Evolutionary conservation across 164 flowering plant species (phyloP).

Genomic region (Nymphaea thermarum): DNA sequence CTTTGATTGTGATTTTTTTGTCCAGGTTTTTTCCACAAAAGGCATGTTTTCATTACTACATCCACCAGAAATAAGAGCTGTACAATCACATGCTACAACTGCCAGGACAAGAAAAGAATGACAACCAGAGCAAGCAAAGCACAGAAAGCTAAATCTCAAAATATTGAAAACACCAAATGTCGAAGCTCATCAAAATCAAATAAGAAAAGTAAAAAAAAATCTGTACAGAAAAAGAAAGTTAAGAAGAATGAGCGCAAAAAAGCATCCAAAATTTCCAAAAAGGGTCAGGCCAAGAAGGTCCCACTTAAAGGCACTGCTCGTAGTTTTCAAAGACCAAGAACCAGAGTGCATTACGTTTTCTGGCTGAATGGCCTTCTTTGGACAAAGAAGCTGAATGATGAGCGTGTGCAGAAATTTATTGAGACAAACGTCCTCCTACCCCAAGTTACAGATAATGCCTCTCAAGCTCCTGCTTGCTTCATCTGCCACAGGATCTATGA

Average conservation of each 20-base stretch:
- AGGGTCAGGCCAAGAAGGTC: constrained; percentile 19
- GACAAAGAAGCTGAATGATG: constrained; percentile 58
- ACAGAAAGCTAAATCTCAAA: background rate
- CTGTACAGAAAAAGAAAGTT: constrained; percentile 4
- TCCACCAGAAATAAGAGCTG: constrained; percentile 23
- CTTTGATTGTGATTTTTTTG: background rate
- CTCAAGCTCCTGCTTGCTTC: constrained; percentile 40
- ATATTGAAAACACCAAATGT: constrained; percentile 2
- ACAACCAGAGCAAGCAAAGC: constrained; percentile 13
- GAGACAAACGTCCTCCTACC: constrained; percentile 30
- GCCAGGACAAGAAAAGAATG: constrained; percentile 25
- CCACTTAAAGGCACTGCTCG: constrained; percentile 12
- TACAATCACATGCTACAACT: constrained; percentile 52
- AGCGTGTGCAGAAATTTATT: constrained; percentile 35
- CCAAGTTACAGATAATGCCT: constrained; percentile 9
- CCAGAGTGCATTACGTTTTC: constrained; percentile 32
- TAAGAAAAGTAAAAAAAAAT: constrained; percentile 28
- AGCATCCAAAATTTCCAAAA: constrained; percentile 24
- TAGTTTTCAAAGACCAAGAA: constrained; percentile 33
- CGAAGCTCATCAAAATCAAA: constrained; percentile 39
- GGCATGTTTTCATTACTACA: constrained; percentile 51
- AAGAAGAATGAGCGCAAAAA: constrained; percentile 21
- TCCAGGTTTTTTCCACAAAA: constrained; percentile 75
- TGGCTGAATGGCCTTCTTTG: constrained; percentile 78
- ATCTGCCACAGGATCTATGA: constrained; percentile 44